phyloP scores from a whole-genome alignment of 228 moss, liverwort and hornwort species.

The Sphagnum fallax region DNA sequence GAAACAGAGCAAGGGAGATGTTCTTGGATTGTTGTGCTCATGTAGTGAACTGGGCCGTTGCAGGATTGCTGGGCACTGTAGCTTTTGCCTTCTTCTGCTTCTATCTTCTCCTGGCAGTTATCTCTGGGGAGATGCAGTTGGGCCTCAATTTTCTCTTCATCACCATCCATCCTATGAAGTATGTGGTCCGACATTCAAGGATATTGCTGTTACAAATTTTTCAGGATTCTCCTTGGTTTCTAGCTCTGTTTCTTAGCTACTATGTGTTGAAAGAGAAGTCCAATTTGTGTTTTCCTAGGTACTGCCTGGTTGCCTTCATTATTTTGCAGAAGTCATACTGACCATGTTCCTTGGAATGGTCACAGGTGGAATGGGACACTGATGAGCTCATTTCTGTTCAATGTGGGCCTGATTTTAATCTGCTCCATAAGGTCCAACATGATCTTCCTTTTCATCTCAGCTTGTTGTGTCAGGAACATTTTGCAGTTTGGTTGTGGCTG shows the following conservation, averaged over 20 bases:
- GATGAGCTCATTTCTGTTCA: constrained; percentile 57
- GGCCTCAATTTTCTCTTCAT: constrained; percentile 43
- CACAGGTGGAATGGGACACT: constrained; percentile 45
- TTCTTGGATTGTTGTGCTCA: too few species aligned
- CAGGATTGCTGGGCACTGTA: constrained; percentile 43
- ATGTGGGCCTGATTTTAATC: constrained; percentile 51
- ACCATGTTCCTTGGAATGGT: background rate
- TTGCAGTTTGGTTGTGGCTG: background rate
- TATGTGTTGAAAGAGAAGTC: too few species aligned
- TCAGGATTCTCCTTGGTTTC: too few species aligned
- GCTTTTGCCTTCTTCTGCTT: constrained; percentile 50
- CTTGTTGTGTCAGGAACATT: background rate
- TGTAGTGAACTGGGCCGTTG: background rate
- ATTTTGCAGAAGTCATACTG: background rate
- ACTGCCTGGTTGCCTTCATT: background rate
- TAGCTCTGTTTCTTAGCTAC: too few species aligned
- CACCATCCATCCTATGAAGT: constrained; percentile 60
- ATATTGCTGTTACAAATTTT: too few species aligned
- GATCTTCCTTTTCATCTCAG: background rate
- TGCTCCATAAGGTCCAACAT: constrained; percentile 37
- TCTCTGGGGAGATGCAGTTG: constrained; percentile 51
- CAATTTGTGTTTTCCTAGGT: background rate
- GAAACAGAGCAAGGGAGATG: too few species aligned
- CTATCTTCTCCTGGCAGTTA: constrained; percentile 41
- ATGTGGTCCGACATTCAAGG: constrained; percentile 1